phyloP scores from a whole-genome alignment of 495 filamentous ascomycete genomes.

The Peziza echinospora region DNA sequence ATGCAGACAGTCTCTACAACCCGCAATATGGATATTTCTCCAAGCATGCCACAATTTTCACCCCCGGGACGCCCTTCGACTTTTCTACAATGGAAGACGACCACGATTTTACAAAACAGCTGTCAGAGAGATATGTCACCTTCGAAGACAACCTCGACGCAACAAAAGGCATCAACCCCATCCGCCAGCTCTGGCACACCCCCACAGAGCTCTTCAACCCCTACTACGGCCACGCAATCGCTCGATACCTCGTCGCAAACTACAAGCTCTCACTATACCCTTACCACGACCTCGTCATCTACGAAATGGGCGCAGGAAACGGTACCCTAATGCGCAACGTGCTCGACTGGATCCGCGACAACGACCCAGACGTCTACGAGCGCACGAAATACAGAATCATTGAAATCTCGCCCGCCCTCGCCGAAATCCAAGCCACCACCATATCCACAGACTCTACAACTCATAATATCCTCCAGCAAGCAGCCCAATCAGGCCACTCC shows the following conservation, averaged over 20 bases:
- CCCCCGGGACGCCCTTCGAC: conserved; percentile 75
- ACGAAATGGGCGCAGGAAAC: conserved; percentile 95
- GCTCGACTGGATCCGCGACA: conserved; percentile 81
- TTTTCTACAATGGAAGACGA: conserved; percentile 67
- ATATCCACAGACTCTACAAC: conserved; percentile 31
- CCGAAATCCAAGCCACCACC: conserved; percentile 46
- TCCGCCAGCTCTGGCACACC: conserved; percentile 93
- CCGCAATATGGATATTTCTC: conserved; percentile 95
- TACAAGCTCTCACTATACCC: conserved; percentile 88
- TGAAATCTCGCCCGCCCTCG: conserved; percentile 70
- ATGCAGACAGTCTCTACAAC: conserved; percentile 81
- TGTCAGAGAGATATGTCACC: conserved; percentile 60
- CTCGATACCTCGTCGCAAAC: conserved; percentile 79
- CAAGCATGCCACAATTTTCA: conserved; percentile 92
- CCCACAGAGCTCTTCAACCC: conserved; percentile 92
- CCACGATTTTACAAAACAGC: conserved; percentile 49
- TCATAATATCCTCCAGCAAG: conserved; percentile 3
- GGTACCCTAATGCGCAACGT: conserved; percentile 97
- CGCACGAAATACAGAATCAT: conserved; percentile 89
- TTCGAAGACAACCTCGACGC: conserved; percentile 80
- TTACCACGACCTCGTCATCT: conserved; percentile 92
- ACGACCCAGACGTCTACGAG: conserved; percentile 76
- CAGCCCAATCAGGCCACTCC: conserved; percentile 48
- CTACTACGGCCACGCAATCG: conserved; percentile 91
- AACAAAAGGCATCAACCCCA: conserved; percentile 37